Evolutionary conservation across 805 yeast genomes (phyloP), one percentile per base, ranked within the genome.

Genomic region (Candida methanosorbosa): DNA sequence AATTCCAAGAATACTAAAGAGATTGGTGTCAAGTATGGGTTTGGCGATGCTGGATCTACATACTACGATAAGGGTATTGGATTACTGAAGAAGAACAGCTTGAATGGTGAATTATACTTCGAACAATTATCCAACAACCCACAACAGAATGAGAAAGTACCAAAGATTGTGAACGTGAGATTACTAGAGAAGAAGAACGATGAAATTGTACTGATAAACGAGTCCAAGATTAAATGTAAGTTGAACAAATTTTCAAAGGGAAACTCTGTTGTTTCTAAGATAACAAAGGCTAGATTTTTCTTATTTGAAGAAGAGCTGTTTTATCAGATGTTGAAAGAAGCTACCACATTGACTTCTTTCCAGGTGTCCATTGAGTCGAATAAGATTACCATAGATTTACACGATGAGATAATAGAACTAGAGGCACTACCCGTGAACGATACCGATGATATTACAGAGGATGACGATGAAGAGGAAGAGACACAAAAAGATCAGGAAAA

Each of bases 301-400:
- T 64, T 88, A 7, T 90, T 90, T 59, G 97, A 90, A 50, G 92
- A 84, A 49, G 97, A 90, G 54, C 64, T 90, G 36, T 85, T 85
- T 61, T 75, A 73, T 54, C 87, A 80, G 45, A 57, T 90, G 36
- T 67, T 78, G 18, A 73, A 78, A 42, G 98, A 90, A 56, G 85
- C 94, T 1, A 69, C 79, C 21, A 52, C 66, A 5, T 61, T 90
- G 38, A 69, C 79, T 9, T 74, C 86, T 15, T 75, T 78, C 43
- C 79, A 81, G 36, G 90, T 85, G 4, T 66, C 68, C 13, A 69
- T 78, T 14, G 76, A 81, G 21, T 70, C 71, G 33, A 75, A 78
- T 39, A 78, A 75, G 44, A 70, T 88, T 16, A 64, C 70, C 1
- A 65, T 85, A 29, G 85, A 82, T 40, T 56, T 81, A 15, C 70